Evolutionary conservation across 257 asterid species (phyloP), one percentile per base, ranked within the genome.

Genomic region (Euphrasia confusa): DNA sequence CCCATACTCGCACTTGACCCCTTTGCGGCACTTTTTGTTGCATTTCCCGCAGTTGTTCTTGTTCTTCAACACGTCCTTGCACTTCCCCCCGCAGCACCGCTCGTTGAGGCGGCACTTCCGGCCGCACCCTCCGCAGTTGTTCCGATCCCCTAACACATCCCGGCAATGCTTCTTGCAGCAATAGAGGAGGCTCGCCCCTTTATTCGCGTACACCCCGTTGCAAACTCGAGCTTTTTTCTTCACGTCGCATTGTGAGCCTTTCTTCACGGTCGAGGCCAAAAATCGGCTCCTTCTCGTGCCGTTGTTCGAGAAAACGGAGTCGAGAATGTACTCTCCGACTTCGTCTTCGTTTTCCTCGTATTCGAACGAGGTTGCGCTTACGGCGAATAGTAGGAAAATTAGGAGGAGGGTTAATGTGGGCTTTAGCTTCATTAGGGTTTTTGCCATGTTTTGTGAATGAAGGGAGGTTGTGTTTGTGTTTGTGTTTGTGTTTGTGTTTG

Each of bases 141-240:
- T 85, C 58, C 60, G 10, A 60, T 83, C 90, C 2, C 84, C 79
- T 10, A 80, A 73, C 58, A 85, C 78, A 44, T 82, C 63, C 64
- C 83, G 72, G 77, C 94, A 83, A 68, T 80, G 90, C 21, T 59
- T 83, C 71, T 85, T 85, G 73, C 94, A 83, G 60, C 90, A 85
- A 28, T 77, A 55, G 49, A 80, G 80, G 2, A 79, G 52, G 65
- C 81, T 71, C 0, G 68, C 66, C 4, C 90, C 94, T 0, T 70
- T 74, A 4, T 83, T 59, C 1, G 87, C 90, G 5, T 39, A 56
- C 2, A 80, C 79, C 1, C 90, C 90, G 6, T 85, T 62, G 82
- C 86, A 85, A 10, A 75, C 60, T 2, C 69, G 42, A 0, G 64
- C 27, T 3, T 64, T 71, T 12, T 57, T 54, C 12, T 64, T 27